Conservation (phyloP, 306 rosid species). For the Begonia masoniana region DNA sequence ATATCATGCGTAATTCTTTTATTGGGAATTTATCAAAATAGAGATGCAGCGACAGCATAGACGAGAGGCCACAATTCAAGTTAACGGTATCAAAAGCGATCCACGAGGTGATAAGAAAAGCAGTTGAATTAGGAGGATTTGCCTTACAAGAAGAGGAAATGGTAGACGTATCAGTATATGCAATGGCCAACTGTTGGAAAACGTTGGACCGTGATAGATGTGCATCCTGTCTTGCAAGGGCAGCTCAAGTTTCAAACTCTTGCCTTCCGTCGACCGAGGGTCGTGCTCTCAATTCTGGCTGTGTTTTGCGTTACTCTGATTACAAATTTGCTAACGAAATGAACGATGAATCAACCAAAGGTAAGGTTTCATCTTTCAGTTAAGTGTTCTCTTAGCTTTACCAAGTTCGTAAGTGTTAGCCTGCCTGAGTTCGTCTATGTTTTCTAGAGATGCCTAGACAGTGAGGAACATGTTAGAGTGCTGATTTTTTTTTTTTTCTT, state of each 20-base stretch:
- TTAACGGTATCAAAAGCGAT: not conserved
- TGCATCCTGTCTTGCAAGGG: constrained; percentile 15
- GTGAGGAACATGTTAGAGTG: too few species aligned
- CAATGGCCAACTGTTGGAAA: constrained; percentile 23
- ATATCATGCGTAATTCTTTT: not conserved
- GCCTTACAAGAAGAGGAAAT: constrained; percentile 2
- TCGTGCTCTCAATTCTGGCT: constrained; percentile 24
- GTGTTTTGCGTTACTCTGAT: constrained; percentile 21
- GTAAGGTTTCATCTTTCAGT: constrained; percentile 3
- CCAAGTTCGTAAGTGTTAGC: too few species aligned
- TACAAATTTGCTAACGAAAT: constrained; percentile 16
- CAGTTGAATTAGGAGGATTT: constrained; percentile 6
- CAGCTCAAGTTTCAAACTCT: constrained; percentile 8
- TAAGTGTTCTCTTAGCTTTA: too few species aligned
- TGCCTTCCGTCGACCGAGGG: constrained; percentile 24
- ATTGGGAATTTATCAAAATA: not conserved
- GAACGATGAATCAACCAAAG: not conserved
- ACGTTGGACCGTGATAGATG: constrained; percentile 12
- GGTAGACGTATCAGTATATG: constrained; percentile 6
- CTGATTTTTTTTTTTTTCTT: too few species aligned
- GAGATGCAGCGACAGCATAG: constrained; percentile 18
- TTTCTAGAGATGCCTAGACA: too few species aligned
- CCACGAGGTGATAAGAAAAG: constrained; percentile 5
- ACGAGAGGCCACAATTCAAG: not conserved
- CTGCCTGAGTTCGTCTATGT: too few species aligned